phyloP scores from a whole-genome alignment of 1,284 basidiomycete genomes.

The Gomphus sp. region DNA sequence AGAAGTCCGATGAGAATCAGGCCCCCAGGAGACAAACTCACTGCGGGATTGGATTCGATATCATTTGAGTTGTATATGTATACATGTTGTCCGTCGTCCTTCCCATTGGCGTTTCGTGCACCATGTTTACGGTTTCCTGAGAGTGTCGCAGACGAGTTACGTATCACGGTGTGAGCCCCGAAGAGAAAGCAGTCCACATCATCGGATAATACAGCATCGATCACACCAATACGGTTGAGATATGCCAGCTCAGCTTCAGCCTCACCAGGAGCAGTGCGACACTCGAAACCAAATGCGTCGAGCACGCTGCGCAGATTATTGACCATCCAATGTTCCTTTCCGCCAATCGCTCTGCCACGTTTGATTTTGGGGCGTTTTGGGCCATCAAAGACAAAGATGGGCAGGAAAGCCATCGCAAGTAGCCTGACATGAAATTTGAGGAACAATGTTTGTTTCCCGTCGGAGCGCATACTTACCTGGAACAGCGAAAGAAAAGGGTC shows the following conservation, averaged over 20 bases:
- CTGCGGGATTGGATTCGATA: constrained; percentile 40
- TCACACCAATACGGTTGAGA: constrained; percentile 69
- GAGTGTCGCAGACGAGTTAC: constrained; percentile 72
- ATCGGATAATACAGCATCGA: constrained; percentile 89
- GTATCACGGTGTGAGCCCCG: constrained; percentile 73
- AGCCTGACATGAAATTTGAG: constrained; percentile 52
- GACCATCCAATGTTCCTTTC: constrained; percentile 53
- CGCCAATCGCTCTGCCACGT: constrained; percentile 63
- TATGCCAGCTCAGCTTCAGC: constrained; percentile 95
- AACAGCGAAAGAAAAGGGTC: constrained; percentile 53
- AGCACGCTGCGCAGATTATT: constrained; percentile 73
- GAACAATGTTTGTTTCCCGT: constrained; percentile 21
- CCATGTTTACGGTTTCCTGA: constrained; percentile 58
- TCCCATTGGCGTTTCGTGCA: constrained; percentile 52
- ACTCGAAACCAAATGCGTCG: constrained; percentile 84
- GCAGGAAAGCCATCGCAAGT: constrained; percentile 70
- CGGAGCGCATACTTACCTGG: constrained; percentile 44
- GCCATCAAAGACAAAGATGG: constrained; percentile 94
- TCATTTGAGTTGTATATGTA: constrained; percentile 52
- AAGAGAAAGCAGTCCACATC: constrained; percentile 92
- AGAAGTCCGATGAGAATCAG: constrained; percentile 82
- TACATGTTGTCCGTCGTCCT: constrained; percentile 67
- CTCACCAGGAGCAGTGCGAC: constrained; percentile 85
- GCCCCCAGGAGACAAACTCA: constrained; percentile 61
- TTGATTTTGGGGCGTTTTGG: constrained; percentile 77